phyloP scores from a whole-genome alignment of 2,329 filamentous ascomycete species.

The Aspergillus intermedius region DNA sequence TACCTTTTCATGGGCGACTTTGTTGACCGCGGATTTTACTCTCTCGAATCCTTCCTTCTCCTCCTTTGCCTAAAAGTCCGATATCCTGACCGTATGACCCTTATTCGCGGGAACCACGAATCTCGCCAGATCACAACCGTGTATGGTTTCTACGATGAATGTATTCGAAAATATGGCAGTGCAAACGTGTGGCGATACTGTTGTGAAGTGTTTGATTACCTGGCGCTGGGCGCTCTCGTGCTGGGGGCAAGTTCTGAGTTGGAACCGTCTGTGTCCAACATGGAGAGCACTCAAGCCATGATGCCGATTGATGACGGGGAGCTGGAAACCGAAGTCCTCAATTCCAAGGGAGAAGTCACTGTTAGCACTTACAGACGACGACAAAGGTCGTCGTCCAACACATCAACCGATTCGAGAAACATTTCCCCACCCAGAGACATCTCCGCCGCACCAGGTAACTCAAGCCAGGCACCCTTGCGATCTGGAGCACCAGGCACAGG shows the following conservation, averaged over 20 bases:
- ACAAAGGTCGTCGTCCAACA: conserved; percentile 25
- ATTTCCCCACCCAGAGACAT: conserved; percentile 37
- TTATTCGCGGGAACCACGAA: conserved; percentile 93
- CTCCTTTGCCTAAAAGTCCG: conserved; percentile 93
- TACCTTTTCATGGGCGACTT: conserved; percentile 99
- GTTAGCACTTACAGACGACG: conserved; percentile 43
- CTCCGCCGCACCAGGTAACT: conserved; percentile 33
- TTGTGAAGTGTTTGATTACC: conserved; percentile 96
- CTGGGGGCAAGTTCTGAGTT: conserved; percentile 70
- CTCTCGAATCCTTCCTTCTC: conserved; percentile 90
- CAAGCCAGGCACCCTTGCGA: conserved; percentile 39
- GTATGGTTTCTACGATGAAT: conserved; percentile 98
- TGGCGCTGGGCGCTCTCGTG: conserved; percentile 81
- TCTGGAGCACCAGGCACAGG: conserved; percentile 73
- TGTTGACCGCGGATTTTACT: conserved; percentile 97
- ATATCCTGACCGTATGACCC: conserved; percentile 93
- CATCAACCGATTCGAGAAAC: conserved; percentile 29
- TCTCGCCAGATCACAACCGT: conserved; percentile 95
- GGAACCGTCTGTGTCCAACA: conserved; percentile 50
- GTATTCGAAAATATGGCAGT: conserved; percentile 88
- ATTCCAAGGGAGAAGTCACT: conserved; percentile 72
- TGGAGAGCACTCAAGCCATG: conserved; percentile 44
- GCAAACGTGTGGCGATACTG: conserved; percentile 97
- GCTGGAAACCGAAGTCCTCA: conserved; percentile 88
- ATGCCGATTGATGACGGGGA: conserved; percentile 58